Conservation (phyloP, 2,329 filamentous ascomycete species). For the Corynespora cassiicola region DNA sequence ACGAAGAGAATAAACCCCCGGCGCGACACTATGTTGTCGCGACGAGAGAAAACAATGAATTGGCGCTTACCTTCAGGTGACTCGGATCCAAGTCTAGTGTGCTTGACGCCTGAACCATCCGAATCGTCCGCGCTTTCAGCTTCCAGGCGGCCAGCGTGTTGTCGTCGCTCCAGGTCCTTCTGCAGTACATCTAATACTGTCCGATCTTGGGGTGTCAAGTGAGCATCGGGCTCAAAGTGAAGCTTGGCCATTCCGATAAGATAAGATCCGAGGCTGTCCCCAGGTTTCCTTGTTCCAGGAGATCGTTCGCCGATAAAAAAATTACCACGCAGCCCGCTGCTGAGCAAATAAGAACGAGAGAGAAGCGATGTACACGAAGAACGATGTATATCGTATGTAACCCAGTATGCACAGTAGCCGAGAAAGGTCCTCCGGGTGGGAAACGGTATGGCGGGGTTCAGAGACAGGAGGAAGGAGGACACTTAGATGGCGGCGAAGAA, state of each 20-base stretch:
- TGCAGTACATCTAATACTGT: constrained; percentile 36
- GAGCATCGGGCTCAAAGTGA: constrained; percentile 35
- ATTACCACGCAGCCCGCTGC: too few species aligned
- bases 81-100: constrained; percentile 31
- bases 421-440: too few species aligned
- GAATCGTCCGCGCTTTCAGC: constrained; percentile 27
- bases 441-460: too few species aligned
- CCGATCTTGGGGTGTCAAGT: constrained; percentile 38
- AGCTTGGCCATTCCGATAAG: constrained; percentile 44
- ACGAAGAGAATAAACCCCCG: background rate
- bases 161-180: constrained; percentile 32
- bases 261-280: too few species aligned
- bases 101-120: constrained; percentile 30
- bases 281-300: too few species aligned
- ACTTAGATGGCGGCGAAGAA: too few species aligned
- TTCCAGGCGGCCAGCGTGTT: constrained; percentile 2
- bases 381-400: too few species aligned
- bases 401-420: too few species aligned
- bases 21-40: background rate
- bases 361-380: too few species aligned
- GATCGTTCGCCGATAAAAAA: too few species aligned
- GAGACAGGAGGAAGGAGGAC: too few species aligned
- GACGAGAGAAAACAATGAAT: background rate
- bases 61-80: constrained; percentile 35
- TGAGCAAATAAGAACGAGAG: too few species aligned